Evolutionary conservation across 208 protist species (phyloP).

Genomic region (Entamoeba invadens): DNA sequence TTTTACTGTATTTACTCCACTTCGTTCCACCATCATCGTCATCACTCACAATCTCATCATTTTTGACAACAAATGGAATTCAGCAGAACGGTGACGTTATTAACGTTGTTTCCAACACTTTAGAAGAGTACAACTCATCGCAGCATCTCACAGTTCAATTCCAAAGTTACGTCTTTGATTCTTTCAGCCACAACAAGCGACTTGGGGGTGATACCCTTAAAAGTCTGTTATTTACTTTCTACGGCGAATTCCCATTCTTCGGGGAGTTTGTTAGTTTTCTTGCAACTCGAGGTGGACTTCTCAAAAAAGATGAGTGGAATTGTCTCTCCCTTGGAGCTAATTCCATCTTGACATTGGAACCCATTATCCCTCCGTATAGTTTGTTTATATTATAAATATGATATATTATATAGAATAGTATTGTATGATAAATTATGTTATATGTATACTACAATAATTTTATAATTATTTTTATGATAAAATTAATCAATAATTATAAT

Average conservation of each 20-base stretch:
- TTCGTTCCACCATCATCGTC: background rate
- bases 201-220: background rate
- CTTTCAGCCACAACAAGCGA: background rate
- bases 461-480: too few relatives aligned
- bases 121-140: background rate
- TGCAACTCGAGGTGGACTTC: background rate
- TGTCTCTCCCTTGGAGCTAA: background rate
- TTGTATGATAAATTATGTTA: too few relatives aligned
- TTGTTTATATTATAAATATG: background rate
- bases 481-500: too few relatives aligned
- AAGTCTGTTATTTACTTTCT: background rate
- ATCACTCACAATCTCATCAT: background rate
- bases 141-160: background rate
- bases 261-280: background rate
- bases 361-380: background rate
- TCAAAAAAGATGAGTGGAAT: background rate
- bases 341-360: background rate
- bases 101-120: background rate
- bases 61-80: background rate
- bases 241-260: background rate
- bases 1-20: background rate
- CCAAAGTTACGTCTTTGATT: background rate
- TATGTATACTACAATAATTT: too few relatives aligned
- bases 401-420: background rate
- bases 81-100: background rate